phyloP scores from a whole-genome alignment of 1,139 yeast genomes.

The Yamadazyma buinensis region DNA sequence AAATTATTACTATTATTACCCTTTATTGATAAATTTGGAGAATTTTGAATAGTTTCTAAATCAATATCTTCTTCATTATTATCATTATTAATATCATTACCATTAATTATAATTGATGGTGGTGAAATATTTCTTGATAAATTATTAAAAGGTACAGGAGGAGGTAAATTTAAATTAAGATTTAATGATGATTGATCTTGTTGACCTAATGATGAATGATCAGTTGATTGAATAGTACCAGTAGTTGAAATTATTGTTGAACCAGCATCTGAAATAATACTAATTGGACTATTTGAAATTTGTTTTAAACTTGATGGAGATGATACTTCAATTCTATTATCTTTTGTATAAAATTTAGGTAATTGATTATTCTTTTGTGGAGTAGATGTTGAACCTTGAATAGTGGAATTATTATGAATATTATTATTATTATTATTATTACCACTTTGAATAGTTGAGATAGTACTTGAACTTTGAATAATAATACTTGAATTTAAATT shows the following conservation, averaged over 20 bases:
- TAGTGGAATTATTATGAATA: background rate
- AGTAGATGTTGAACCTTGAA: background rate
- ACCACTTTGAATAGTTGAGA: background rate
- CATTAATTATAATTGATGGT: slow-evolving; percentile 23
- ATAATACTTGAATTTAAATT: background rate
- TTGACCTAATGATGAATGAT: slow-evolving; percentile 28
- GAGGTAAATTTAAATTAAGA: background rate
- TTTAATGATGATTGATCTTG: slow-evolving; percentile 2
- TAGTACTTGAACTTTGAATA: background rate
- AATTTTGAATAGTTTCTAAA: slow-evolving; percentile 11
- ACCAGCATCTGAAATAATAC: slow-evolving; percentile 26
- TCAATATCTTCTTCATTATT: slow-evolving; percentile 12
- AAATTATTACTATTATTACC: slow-evolving; percentile 1
- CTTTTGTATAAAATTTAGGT: slow-evolving; percentile 4
- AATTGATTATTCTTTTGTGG: slow-evolving; percentile 1
- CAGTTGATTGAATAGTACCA: slow-evolving; percentile 32
- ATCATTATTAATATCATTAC: no score
- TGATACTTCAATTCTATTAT: slow-evolving; percentile 7
- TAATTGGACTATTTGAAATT: slow-evolving; percentile 25
- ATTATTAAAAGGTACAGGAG: background rate
- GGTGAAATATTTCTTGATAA: slow-evolving; percentile 6
- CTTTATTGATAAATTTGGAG: slow-evolving; percentile 8
- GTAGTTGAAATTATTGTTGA: slow-evolving; percentile 27
- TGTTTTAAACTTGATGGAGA: slow-evolving; percentile 10
- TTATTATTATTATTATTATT: background rate